These are phyloP conservation scores for Elsinoe necatrix DNA, from an alignment of 2,329 filamentous ascomycete genomes.

Conservation along the genomic window DNA sequence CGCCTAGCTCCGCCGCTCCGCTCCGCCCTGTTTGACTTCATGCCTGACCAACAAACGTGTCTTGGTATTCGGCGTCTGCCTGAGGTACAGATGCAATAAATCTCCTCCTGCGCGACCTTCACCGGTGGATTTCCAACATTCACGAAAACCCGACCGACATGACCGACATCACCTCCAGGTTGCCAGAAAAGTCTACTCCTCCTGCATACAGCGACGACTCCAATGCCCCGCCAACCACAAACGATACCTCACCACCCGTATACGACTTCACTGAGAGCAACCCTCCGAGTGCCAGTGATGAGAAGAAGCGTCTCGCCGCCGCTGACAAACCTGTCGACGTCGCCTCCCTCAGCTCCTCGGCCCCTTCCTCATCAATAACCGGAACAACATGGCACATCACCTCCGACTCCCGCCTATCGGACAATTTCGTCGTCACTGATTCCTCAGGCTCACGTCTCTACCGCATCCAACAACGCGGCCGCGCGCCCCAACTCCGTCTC, in stretches of 20 bases:
- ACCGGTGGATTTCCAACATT: neutral
- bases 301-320: neutral
- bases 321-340: neutral
- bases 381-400: constrained; percentile 6
- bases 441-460: neutral
- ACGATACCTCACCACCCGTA: neutral
- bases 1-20: neutral
- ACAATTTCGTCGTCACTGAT: neutral
- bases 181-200: neutral
- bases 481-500: neutral
- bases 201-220: neutral
- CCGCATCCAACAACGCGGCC: neutral
- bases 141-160: neutral
- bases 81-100: neutral
- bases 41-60: neutral
- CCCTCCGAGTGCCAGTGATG: neutral
- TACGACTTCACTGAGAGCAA: neutral
- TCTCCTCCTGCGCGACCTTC: neutral
- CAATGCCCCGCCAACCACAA: neutral
- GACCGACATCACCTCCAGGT: neutral
- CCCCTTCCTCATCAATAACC: neutral
- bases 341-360: neutral
- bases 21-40: constrained; percentile 3
- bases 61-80: neutral
- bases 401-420: neutral